Evolutionary conservation across 2,329 filamentous ascomycete genomes (phyloP), one percentile per base, ranked within the genome.

Genomic region (Neonectria hederae): DNA sequence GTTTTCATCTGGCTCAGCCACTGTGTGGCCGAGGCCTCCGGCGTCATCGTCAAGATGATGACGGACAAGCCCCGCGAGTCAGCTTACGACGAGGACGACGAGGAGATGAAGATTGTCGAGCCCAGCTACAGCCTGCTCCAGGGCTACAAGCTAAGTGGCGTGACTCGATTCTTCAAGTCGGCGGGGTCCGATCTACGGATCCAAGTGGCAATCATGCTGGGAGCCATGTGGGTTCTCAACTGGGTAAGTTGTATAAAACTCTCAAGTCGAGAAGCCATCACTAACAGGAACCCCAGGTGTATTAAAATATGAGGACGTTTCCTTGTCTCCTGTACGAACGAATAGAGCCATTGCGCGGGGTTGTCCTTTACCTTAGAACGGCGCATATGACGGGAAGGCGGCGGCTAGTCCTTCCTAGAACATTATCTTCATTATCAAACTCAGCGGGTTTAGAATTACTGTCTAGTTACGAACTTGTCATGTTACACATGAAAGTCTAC

Each of bases 1-100:
- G 11, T 76, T 24, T 76, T 76, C 62, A 52, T 76, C 8, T 76
- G 74, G 74, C 62, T 75, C 28, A 76, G 74, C 28, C 68, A 73
- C 54, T 42, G 62, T 4, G 68, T 73, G 13, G 65, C 73, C 3
- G 70, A 72, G 21, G 71, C 74, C 9, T 75, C 74, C 0, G 65
- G 62, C 5, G 35, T 43, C 6, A 68, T 76, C 4, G 74, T 76
- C 30, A 72, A 73, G 46, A 17, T 76, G 5, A 42, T 74, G n/a
- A 65, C 68, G 19, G 46, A 60, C 4, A 63, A 71, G 28, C 49
- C 65, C 5, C 51, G 62, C n/a, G 63, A 66, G 14, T 19, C 56
- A 4, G 9, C 7, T 2, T 65, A 57, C 35, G 63, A 68, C 3
- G 61, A 63, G 19, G 68, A 65, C 17, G 63, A 68, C 4, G 54